Evolutionary conservation across 2,329 filamentous ascomycete species (phyloP), one percentile per base, ranked within the genome.

Genomic region (Alternaria atra): DNA sequence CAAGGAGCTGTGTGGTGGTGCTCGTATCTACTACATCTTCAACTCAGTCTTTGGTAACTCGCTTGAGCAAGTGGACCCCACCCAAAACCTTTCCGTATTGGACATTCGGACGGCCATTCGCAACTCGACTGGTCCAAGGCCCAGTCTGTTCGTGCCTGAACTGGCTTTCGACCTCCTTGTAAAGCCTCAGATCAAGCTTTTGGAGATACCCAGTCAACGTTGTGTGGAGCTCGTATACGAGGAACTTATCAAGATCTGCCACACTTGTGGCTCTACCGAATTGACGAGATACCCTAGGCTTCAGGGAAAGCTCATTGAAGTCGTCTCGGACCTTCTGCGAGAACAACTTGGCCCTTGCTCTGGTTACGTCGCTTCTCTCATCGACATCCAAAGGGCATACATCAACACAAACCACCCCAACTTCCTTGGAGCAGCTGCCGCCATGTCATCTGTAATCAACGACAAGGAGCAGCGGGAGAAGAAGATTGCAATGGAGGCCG

Each of bases 391-490:
- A 80, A 88, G 95, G 68, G 95, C 95, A 20, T 99, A 99, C 80
- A 98, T 99, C 82, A 99, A 99, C 83, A 99, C 95, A 42, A 99
- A 99, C 75, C 95, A 99, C 77, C 95, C 95, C 50, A 99, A 99
- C 80, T 99, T 99, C 83, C 87, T 98, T 15, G 95, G 95, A 44
- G 95, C 95, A 15, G 94, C 95, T 23, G 94, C 94, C 35, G 95
- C 95, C 64, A 99, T 99, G 95, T 94, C 93, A 68, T 93, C 95
- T 48, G 94, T 99, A 47, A 96, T 99, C 63, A 92, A 89, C 75
- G 94, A 91, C 76, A 97, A 95, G 81, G 93, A 98, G 77, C 95
- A 99, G 68, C 90, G 93, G 69, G 94, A 99, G 80, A 90, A 93
- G 79, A 94, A 93, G 78, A 87, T 85, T 39, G 90, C 92, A 59